phyloP scores from a whole-genome alignment of 2,329 filamentous ascomycete genomes.

The Sarocladium strictum region DNA sequence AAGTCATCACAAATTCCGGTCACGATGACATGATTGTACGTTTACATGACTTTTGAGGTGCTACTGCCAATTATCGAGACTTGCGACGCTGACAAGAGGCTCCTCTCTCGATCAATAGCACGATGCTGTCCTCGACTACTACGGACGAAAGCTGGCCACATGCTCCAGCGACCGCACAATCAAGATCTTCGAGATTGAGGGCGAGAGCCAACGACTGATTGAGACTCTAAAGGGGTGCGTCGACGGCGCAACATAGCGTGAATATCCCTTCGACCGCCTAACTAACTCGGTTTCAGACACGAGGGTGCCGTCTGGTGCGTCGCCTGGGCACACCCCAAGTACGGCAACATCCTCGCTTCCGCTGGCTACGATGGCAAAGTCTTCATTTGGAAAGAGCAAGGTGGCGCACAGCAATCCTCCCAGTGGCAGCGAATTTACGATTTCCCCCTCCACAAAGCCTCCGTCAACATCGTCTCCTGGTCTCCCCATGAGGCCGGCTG shows the following conservation, averaged over 20 bases:
- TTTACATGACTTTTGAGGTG: constrained; percentile 20
- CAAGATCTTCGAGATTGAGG: constrained; percentile 98
- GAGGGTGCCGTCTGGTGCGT: constrained; percentile 98
- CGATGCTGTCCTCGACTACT: constrained; percentile 98
- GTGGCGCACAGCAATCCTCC: constrained; percentile 33
- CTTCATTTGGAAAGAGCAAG: constrained; percentile 93
- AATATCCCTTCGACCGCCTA: too few relatives aligned
- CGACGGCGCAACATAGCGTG: too few relatives aligned
- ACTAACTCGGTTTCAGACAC: constrained; percentile 51
- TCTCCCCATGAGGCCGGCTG: constrained; percentile 95
- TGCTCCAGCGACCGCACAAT: constrained; percentile 98
- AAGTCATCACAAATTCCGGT: constrained; percentile 40
- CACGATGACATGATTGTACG: constrained; percentile 99
- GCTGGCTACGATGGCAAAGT: constrained; percentile 97
- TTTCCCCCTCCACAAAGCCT: constrained; percentile 88
- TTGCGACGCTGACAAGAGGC: neutral
- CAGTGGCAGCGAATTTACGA: constrained; percentile 86
- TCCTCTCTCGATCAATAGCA: constrained; percentile 50
- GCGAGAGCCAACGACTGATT: constrained; percentile 79
- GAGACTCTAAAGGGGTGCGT: constrained; percentile 91
- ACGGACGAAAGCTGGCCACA: constrained; percentile 90
- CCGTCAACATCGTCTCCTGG: constrained; percentile 95
- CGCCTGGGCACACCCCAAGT: constrained; percentile 97
- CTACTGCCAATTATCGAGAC: neutral
- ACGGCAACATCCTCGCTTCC: constrained; percentile 94